These are phyloP conservation scores for Boletus calvinii DNA, from an alignment of 1,284 basidiomycete genomes.

Conservation along the genomic window DNA sequence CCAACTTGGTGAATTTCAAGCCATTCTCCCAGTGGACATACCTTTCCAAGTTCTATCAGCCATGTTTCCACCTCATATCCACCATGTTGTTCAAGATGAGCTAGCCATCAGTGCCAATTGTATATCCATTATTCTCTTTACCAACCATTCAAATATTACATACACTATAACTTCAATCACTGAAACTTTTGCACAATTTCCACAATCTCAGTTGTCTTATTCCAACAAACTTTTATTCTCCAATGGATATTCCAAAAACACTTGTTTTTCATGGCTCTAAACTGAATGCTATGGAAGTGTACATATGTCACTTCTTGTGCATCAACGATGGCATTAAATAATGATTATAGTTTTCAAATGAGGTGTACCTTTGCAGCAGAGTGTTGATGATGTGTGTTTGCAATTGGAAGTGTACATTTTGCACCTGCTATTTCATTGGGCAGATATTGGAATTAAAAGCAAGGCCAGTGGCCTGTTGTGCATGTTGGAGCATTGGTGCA, in stretches of 20 bases:
- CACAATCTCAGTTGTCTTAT: too few species aligned
- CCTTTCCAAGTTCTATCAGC: constrained; percentile 4
- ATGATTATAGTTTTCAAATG: too few species aligned
- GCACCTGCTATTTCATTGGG: background rate
- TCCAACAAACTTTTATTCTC: too few species aligned
- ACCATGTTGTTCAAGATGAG: background rate
- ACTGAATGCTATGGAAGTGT: too few species aligned
- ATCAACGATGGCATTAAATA: too few species aligned
- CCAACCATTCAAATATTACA: constrained; percentile 12
- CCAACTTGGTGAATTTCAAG: background rate
- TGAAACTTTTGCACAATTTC: too few species aligned
- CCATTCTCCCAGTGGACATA: background rate
- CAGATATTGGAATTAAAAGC: background rate
- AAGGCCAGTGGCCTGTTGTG: background rate
- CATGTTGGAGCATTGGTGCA: background rate
- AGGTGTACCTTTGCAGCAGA: too few species aligned
- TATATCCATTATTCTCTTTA: background rate
- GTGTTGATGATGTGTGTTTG: too few species aligned
- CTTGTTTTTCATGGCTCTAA: too few species aligned
- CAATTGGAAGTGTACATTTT: too few species aligned
- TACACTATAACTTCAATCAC: too few species aligned
- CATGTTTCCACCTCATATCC: constrained; percentile 3
- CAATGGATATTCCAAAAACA: too few species aligned
- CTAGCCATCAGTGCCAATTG: background rate
- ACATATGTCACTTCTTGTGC: background rate